Evolutionary conservation across 495 filamentous ascomycete species (phyloP), one percentile per base, ranked within the genome.

Genomic region (Lophiostoma macrostomum): DNA sequence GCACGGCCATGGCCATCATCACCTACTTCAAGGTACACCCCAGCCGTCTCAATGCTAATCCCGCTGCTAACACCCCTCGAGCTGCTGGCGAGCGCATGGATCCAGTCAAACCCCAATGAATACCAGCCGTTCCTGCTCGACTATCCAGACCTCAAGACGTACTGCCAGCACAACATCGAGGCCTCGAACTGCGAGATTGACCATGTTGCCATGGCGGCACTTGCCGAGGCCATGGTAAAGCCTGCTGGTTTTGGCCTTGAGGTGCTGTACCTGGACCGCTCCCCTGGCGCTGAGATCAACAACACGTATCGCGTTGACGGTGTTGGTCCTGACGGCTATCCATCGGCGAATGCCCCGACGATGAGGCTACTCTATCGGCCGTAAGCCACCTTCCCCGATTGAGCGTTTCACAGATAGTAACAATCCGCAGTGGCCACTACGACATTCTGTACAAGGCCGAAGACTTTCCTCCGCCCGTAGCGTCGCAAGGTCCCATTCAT

Each of bases 181-280:
- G 82, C 85, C 0, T 78, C 83, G 38, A 74, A 81, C 53, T 78
- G 81, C 23, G 93, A 98, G 71, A 93, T 98, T 50, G 93, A 98
- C 31, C 84, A 96, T 67, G 70, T 95, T 14, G 88, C 88, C 11
- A 75, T 97, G 18, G 81, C 80, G 52, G 79, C 86, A 25, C 72
- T 96, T 45, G 77, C 87, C 53, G 85, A 93, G 56, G 80, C 90
- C 12, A 75, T 97, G 1, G 80, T 96, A 42, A 85, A 86, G 63
- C 83, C 87, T 24, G 84, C 84, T 32, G 84, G 83, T 12, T 80
- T 96, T 55, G 80, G 83, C 8, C 80, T 96, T 8, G 88, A 96
- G 63, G 83, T 97, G 35, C 80, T 91, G 7, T 96, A 96, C 62
- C 79, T 98, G 18, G 93, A 98, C 69, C 81, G 93, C 49, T 95